Evolutionary conservation across 2,329 filamentous ascomycete genomes (phyloP).

Genomic region (Fusarium verticillioides): DNA sequence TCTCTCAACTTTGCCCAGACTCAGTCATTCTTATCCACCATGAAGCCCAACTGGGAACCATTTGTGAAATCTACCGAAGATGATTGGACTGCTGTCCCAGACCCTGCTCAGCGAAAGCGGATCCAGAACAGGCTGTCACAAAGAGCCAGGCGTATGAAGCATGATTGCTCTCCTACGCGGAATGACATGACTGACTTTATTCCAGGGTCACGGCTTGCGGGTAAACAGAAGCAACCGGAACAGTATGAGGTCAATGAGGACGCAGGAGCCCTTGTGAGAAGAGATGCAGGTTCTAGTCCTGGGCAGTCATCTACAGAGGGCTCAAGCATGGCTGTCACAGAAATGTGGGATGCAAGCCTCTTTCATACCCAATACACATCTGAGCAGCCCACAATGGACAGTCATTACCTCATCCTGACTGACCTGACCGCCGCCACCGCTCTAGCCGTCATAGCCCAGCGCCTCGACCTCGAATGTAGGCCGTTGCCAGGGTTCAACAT

Average conservation of each 20-base stretch:
- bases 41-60: conserved; percentile 8
- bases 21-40: neutral
- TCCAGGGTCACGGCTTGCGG: neutral
- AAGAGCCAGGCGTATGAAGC: conserved; percentile 20
- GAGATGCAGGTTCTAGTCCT: neutral
- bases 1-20: too few relatives aligned
- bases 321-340: neutral
- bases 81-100: conserved; percentile 24
- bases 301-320: neutral
- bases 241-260: fast-evolving
- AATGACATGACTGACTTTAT: fast-evolving
- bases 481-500: neutral
- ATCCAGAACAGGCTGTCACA: conserved; percentile 36
- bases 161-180: fast-evolving
- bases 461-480: conserved; percentile 4
- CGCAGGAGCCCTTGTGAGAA: neutral
- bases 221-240: neutral
- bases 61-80: conserved; percentile 11
- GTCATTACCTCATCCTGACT: conserved; percentile 3
- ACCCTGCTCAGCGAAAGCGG: conserved; percentile 22
- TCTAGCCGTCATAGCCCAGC: neutral
- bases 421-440: conserved; percentile 14
- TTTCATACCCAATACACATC: neutral
- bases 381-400: neutral
- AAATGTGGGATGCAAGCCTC: neutral